phyloP scores from a whole-genome alignment of 345 rosid species.

The Ceriops zippeliana region DNA sequence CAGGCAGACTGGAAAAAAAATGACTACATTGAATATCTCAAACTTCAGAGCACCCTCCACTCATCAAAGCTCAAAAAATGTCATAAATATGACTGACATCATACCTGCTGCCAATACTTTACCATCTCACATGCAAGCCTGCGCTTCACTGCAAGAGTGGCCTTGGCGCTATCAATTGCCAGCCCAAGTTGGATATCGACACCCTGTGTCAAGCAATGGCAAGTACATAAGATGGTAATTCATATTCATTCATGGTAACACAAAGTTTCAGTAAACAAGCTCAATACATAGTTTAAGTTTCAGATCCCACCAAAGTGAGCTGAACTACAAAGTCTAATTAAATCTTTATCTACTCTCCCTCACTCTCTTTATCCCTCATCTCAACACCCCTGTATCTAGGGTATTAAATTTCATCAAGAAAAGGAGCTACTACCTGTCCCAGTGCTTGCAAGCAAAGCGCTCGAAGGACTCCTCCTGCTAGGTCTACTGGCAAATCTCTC shows the following conservation, averaged over 20 bases:
- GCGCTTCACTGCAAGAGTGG: constrained; percentile 97
- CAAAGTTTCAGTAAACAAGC: too few relatives aligned
- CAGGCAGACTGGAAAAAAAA: not conserved
- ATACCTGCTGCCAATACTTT: constrained; percentile 99
- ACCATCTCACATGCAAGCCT: constrained; percentile 99
- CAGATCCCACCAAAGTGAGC: too few relatives aligned
- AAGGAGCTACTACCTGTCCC: constrained; percentile 67
- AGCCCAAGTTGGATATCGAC: constrained; percentile 97
- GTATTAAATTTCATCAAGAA: constrained; percentile 13
- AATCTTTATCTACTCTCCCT: too few relatives aligned
- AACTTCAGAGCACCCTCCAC: constrained; percentile 4
- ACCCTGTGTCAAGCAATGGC: constrained; percentile 49
- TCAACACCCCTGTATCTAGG: too few relatives aligned
- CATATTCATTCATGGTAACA: too few relatives aligned
- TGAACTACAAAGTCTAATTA: too few relatives aligned
- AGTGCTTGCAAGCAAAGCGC: constrained; percentile 93
- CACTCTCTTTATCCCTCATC: too few relatives aligned
- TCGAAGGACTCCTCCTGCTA: constrained; percentile 86
- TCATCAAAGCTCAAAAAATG: constrained; percentile 1
- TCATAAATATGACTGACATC: not conserved
- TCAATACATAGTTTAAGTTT: too few relatives aligned
- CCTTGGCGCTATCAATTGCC: constrained; percentile 98
- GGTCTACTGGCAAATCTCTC: constrained; percentile 88
- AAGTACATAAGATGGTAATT: not conserved
- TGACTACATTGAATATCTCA: not conserved